Evolutionary conservation across 768 basidiomycete species (phyloP).

Genomic region (Kwoniella sp.): DNA sequence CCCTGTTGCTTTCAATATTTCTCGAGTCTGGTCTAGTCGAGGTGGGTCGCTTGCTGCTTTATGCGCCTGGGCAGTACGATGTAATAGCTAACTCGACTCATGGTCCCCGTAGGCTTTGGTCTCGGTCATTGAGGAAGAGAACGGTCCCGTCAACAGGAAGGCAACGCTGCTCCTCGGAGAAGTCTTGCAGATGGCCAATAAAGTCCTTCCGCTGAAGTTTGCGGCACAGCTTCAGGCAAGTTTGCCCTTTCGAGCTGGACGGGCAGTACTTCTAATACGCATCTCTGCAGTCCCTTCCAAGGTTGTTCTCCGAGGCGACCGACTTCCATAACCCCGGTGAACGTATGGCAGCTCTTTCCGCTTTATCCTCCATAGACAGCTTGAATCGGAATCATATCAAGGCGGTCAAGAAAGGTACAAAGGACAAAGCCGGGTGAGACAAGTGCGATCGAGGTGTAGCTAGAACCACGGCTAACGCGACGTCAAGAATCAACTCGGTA

Average conservation of each 20-base stretch:
- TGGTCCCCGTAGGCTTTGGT: constrained; percentile 64
- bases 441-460: too few relatives aligned
- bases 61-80: background rate
- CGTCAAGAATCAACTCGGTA: too few relatives aligned
- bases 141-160: constrained; percentile 61
- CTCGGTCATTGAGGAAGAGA: constrained; percentile 75
- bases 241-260: background rate
- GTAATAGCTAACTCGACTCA: background rate
- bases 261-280: too few relatives aligned
- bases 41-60: constrained; percentile 57
- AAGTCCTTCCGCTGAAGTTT: constrained; percentile 71
- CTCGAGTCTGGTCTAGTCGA: constrained; percentile 83
- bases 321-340: constrained; percentile 72
- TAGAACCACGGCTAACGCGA: too few relatives aligned
- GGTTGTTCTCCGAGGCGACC: constrained; percentile 72
- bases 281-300: constrained; percentile 66
- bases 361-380: constrained; percentile 82
- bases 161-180: constrained; percentile 89
- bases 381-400: constrained; percentile 84
- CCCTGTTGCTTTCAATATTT: constrained; percentile 75
- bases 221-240: constrained; percentile 80
- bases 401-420: constrained; percentile 52
- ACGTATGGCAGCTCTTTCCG: constrained; percentile 74
- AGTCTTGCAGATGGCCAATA: constrained; percentile 78
- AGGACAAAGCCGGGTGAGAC: constrained; percentile 17